Evolutionary conservation across 768 basidiomycete species (phyloP).

Genomic region (Amylocystis lapponica): DNA sequence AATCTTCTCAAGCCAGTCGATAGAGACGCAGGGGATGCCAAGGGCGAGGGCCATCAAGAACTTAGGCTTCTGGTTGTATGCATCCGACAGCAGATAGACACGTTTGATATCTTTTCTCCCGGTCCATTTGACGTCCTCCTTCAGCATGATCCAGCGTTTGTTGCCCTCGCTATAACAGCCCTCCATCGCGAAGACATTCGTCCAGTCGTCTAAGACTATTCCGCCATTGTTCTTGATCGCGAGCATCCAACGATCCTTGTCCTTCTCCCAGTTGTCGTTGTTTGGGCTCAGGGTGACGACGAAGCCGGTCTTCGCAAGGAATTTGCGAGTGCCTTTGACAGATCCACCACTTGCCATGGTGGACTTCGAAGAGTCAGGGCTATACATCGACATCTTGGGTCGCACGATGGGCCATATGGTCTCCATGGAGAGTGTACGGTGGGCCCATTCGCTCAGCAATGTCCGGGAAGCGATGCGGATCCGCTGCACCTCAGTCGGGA

Average conservation of each 20-base stretch:
- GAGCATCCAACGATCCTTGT: conserved; percentile 37
- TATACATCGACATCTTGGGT: conserved; percentile 29
- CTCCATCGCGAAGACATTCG: conserved; percentile 47
- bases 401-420: conserved; percentile 37
- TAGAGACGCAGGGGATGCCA: conserved; percentile 76
- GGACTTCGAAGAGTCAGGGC: conserved; percentile 44
- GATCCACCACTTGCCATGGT: conserved; percentile 36
- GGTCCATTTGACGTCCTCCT: conserved; percentile 42
- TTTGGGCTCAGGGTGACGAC: conserved; percentile 47
- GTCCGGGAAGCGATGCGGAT: conserved; percentile 49
- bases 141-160: conserved; percentile 49
- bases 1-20: conserved; percentile 46
- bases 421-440: conserved; percentile 41
- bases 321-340: conserved; percentile 21
- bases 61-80: conserved; percentile 67
- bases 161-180: conserved; percentile 38
- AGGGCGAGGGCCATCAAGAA: conserved; percentile 77
- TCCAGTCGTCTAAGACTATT: conserved; percentile 57
- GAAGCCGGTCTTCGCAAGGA: conserved; percentile 45
- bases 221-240: conserved; percentile 50
- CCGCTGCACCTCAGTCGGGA: conserved; percentile 29
- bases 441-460: conserved; percentile 46
- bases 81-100: conserved; percentile 65
- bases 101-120: conserved; percentile 40
- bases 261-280: conserved; percentile 30